These are phyloP conservation scores for Tremella mesenterica DNA, from an alignment of 768 basidiomycete species.

Conservation along the genomic window DNA sequence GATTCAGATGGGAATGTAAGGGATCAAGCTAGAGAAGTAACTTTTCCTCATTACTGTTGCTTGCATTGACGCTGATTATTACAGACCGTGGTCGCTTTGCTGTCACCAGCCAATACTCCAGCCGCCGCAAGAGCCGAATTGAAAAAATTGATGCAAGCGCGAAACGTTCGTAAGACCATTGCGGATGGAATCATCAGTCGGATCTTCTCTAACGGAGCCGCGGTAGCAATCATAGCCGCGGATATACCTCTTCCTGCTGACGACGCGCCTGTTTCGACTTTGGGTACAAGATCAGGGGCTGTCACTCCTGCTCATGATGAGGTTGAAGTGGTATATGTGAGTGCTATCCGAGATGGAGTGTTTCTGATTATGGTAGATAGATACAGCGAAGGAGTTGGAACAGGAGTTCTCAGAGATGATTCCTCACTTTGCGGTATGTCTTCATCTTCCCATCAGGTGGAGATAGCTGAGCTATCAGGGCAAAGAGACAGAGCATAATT, in stretches of 20 bases:
- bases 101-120: conserved; percentile 70
- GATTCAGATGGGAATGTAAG: conserved; percentile 86
- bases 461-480: conserved; percentile 51
- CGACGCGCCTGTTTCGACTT: background rate
- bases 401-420: conserved; percentile 71
- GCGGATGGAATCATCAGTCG: conserved; percentile 61
- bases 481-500: conserved; percentile 96
- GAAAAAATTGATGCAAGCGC: conserved; percentile 73
- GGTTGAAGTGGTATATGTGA: conserved; percentile 34
- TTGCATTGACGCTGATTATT: background rate
- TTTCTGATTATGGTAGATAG: conserved; percentile 49
- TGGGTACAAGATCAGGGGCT: background rate
- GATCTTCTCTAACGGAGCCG: conserved; percentile 9
- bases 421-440: conserved; percentile 65
- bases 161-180: conserved; percentile 76
- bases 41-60: conserved; percentile 1
- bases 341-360: background rate
- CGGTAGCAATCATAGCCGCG: background rate
- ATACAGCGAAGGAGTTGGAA: conserved; percentile 75
- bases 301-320: conserved; percentile 18
- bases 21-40: conserved; percentile 61
- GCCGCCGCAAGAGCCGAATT: conserved; percentile 84
- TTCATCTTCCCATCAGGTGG: conserved; percentile 1
- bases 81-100: conserved; percentile 66
- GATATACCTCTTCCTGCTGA: conserved; percentile 2